phyloP scores from a whole-genome alignment of 225 moss, liverwort and hornwort species.

The Pseudisothecium myosuroides region DNA sequence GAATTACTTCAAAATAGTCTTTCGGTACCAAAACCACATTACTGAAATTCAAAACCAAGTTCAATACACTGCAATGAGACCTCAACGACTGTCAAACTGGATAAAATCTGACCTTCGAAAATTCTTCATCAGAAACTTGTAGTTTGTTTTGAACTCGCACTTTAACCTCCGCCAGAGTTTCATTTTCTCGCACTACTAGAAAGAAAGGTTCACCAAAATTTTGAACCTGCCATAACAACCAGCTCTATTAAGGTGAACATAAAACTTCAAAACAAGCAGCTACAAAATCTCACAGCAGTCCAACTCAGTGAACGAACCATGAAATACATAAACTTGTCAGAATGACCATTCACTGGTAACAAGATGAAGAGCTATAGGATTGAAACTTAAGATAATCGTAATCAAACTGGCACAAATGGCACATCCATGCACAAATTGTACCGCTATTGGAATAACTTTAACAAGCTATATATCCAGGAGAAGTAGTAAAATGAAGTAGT shows the following conservation, averaged over 20 bases:
- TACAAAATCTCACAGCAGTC: not conserved
- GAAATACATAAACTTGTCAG: not conserved
- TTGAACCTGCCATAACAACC: conserved; percentile 17
- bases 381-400: not conserved
- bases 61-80: not conserved
- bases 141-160: conserved; percentile 69
- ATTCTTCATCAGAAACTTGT: conserved; percentile 70
- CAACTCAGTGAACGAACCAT: not conserved
- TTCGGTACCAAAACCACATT: not conserved
- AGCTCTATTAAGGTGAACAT: not conserved
- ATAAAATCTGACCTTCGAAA: conserved; percentile 52
- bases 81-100: not conserved
- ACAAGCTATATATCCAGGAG: not conserved
- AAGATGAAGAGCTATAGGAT: not conserved
- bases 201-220: conserved; percentile 81
- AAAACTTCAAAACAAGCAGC: not conserved
- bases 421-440: not conserved
- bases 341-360: not conserved
- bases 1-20: not conserved
- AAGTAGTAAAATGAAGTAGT: not conserved
- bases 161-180: conserved; percentile 73
- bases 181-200: conserved; percentile 72
- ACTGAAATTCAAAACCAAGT: not conserved
- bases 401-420: not conserved
- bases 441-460: not conserved